Conservation (phyloP, 495 filamentous ascomycete genomes). For the Penicillium canariense region DNA sequence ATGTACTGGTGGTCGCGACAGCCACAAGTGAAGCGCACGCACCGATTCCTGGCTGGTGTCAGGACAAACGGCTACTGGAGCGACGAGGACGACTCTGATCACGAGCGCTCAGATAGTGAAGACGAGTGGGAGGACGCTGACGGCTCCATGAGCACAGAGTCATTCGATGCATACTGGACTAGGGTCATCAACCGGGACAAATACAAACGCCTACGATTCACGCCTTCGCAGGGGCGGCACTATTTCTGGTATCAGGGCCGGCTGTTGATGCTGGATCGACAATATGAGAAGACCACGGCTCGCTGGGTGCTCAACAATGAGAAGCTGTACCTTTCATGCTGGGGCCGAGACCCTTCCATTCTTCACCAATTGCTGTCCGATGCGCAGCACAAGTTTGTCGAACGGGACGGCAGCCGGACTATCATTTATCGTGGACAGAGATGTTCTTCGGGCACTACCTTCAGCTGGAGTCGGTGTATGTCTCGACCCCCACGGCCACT, state of each 20-base stretch:
- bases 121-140: slow-evolving; percentile 10
- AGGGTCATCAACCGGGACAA: slow-evolving; percentile 47
- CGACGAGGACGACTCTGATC: slow-evolving; percentile 42
- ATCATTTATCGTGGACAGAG: slow-evolving; percentile 61
- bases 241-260: slow-evolving; percentile 63
- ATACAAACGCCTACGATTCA: slow-evolving; percentile 61
- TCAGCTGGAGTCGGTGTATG: slow-evolving; percentile 63
- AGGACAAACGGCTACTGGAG: slow-evolving; percentile 51
- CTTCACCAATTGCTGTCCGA: slow-evolving; percentile 67
- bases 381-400: slow-evolving; percentile 55
- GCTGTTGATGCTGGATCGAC: slow-evolving; percentile 55
- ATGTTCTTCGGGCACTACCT: slow-evolving; percentile 26
- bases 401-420: slow-evolving; percentile 60
- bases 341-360: slow-evolving; percentile 63
- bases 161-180: slow-evolving; percentile 48
- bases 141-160: not conserved
- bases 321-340: slow-evolving; percentile 60
- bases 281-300: slow-evolving; percentile 27
- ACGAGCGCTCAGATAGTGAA: slow-evolving; percentile 32
- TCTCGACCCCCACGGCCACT: slow-evolving; percentile 73
- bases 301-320: slow-evolving; percentile 47
- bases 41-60: slow-evolving; percentile 61
- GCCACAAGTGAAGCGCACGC: slow-evolving; percentile 52
- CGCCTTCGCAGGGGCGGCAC: slow-evolving; percentile 62
- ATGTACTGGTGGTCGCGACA: slow-evolving; percentile 70